Evolutionary conservation across 2,329 filamentous ascomycete genomes (phyloP), one percentile per base, ranked within the genome.

Genomic region (Furcasterigmium sp.): DNA sequence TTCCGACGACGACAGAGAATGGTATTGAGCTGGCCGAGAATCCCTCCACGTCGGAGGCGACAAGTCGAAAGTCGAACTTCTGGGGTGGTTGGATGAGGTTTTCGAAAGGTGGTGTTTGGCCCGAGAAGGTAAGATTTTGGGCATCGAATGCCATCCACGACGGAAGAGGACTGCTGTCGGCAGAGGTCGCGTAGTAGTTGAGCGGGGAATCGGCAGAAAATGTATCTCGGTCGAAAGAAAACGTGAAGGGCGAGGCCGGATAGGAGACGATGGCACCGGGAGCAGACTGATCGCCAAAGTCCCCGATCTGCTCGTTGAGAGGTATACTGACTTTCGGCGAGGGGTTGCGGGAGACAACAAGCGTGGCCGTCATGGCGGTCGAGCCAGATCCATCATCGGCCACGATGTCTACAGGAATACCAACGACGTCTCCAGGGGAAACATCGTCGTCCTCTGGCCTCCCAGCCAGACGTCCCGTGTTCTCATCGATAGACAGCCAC

Each of bases 81-180:
- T 94, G 84, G 4, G 88, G 84, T 8, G 81, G 80, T 25, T 83
- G 76, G 28, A 80, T 64, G 9, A 84, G 68, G 21, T 78, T 80
- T 45, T 78, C 75, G 37, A 81, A 70, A 1, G 80, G 67, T 1
- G 88, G 89, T 2, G 84, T 85, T 26, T 65, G 77, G 19, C 90
- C 90, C 1, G 76, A 78, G 53, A 95, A 94, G 1, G 72, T 73
- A 30, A 95, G 65, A 1, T 63, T 70, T 2, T 58, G 58, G 1
- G 75, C 58, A 52, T 93, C 77, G 55, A 95, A 95, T n/a, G 68
- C 67, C 36, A 95, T 69, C 90, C 90, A 95, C 1, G 88, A 83
- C 17, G 90, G 90, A 28, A 95, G 67, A 28, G 90, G 89, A n/a
- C 85, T 87, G 55, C 87, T 86, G 55, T 91, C 78, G 5, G 72